phyloP scores from a whole-genome alignment of 179 eudicot genomes.

The Beta lomatogona region DNA sequence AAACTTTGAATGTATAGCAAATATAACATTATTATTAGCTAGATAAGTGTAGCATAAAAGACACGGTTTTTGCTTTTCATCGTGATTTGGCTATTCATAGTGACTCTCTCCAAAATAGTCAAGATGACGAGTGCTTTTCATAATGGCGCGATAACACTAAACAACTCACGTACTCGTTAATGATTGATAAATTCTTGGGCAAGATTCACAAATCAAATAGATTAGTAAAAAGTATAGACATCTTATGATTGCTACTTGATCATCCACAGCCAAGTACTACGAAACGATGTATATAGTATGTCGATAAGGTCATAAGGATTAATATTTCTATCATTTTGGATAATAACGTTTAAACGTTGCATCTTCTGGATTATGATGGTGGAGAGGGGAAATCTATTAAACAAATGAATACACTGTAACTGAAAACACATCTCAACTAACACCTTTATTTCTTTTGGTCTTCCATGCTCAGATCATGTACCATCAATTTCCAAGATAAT shows the following conservation, averaged over 20 bases:
- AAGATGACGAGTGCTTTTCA: neutral
- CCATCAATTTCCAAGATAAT: constrained; percentile 9
- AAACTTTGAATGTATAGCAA: no score
- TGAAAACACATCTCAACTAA: constrained; percentile 7
- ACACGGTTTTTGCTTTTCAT: neutral
- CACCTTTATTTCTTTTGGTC: neutral
- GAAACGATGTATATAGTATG: neutral
- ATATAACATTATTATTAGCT: no score
- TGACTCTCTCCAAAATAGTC: neutral
- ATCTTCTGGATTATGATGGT: neutral
- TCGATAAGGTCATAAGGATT: neutral
- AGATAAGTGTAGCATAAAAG: neutral
- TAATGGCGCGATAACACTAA: neutral
- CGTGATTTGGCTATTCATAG: neutral
- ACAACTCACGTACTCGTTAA: neutral
- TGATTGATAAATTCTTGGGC: neutral
- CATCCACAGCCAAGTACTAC: constrained; percentile 8
- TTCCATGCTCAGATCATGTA: constrained; percentile 11
- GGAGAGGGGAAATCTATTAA: neutral
- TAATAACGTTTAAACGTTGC: neutral
- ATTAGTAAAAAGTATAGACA: constrained; percentile 1
- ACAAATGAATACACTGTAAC: neutral
- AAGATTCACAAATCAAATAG: neutral
- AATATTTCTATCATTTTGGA: neutral
- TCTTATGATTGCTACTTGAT: constrained; percentile 4